Evolutionary conservation across 305 asterid species (phyloP), one percentile per base, ranked within the genome.

Genomic region (Galium porrigens): DNA sequence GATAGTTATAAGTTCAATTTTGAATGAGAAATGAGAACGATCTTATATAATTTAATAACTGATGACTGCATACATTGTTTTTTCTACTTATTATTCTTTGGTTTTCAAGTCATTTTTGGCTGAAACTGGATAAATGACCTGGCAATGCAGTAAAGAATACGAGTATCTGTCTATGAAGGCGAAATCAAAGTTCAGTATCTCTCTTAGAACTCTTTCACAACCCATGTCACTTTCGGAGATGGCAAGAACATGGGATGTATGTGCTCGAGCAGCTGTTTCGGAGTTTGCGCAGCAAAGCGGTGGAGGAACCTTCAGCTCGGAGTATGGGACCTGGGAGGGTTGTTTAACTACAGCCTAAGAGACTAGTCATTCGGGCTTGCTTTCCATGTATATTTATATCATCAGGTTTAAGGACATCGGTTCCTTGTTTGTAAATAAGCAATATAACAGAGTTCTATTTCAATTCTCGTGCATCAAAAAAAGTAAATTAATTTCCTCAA

Each of bases 271-370:
- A 12, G 87, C 85, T 60, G 83, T 87, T 63, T 83, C 86, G 0
- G 96, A 87, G 74, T 83, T 76, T 58, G 95, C 89, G 0, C 88
- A 89, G 78, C 85, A 76, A 72, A 82, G 84, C 37, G 95, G 96
- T 0, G 96, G 98, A 34, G 98, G 98, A 62, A 87, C 79, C 77
- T 92, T 92, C 82, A 86, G 94, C 83, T 89, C 96, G 3, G 87
- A 84, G 67, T 89, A 86, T 59, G 98, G 96, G 51, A 78, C 88
- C 2, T 89, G 95, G 98, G 95, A 89, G 76, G 73, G 79, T 60
- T 88, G 94, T 36, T 36, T 36, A 36, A 7, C 42, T 36, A 36
- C 42, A 36, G 42, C 42, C 2, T 36, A 36, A 36, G 41, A 36
- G 10, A 6, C 8, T 6, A 36, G 11, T 10, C 42, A 36, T 36